These are phyloP conservation scores for Auriscalpium vulgare DNA, from an alignment of 768 basidiomycete genomes.

Conservation along the genomic window DNA sequence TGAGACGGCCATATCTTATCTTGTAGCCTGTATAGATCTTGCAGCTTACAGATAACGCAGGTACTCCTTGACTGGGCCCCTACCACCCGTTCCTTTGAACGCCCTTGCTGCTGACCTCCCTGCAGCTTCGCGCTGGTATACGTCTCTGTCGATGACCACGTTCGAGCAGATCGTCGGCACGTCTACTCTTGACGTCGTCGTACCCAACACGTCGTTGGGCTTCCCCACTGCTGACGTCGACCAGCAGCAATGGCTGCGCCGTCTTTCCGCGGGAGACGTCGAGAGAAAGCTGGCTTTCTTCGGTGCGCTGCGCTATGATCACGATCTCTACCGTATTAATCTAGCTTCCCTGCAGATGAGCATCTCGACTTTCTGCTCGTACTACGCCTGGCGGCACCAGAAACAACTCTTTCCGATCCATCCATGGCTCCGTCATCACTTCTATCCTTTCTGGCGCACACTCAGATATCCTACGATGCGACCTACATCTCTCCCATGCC, in stretches of 20 bases:
- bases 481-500: slow-evolving; percentile 60
- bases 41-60: too few species aligned
- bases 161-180: slow-evolving; percentile 59
- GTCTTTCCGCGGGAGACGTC: slow-evolving; percentile 31
- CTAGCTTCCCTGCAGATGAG: slow-evolving; percentile 29
- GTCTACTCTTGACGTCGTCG: slow-evolving; percentile 49
- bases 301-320: slow-evolving; percentile 37
- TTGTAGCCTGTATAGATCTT: too few species aligned
- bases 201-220: slow-evolving; percentile 56
- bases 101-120: too few species aligned
- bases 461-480: slow-evolving; percentile 76
- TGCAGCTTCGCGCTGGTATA: too few species aligned
- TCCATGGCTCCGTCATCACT: slow-evolving; percentile 30
- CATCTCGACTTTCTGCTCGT: slow-evolving; percentile 16
- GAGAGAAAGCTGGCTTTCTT: slow-evolving; percentile 70
- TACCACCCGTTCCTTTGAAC: too few species aligned
- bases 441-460: slow-evolving; percentile 54
- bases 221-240: slow-evolving; percentile 39
- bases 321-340: slow-evolving; percentile 15
- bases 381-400: slow-evolving; percentile 23
- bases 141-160: slow-evolving; percentile 25
- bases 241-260: slow-evolving; percentile 49
- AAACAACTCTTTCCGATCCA: slow-evolving; percentile 23
- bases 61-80: too few species aligned
- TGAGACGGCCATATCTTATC: too few species aligned